These are phyloP conservation scores for Hypoxylon fragiforme DNA, from an alignment of 495 filamentous ascomycete genomes.

Conservation along the genomic window DNA sequence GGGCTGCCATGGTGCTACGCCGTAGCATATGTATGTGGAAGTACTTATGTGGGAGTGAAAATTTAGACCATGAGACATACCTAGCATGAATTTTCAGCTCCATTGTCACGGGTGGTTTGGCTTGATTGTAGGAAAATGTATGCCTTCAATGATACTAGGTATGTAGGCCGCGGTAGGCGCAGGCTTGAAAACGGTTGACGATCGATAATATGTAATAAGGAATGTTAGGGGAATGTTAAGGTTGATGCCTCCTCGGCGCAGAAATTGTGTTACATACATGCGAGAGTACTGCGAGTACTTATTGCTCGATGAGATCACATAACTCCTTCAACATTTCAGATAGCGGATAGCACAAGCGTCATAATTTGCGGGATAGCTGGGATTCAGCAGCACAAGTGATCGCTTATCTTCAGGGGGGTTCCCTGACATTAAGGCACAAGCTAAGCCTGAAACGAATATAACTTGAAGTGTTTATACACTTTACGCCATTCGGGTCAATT, in stretches of 20 bases:
- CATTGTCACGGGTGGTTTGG: too few species aligned
- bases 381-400: conserved; percentile 19
- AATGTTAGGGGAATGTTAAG: too few species aligned
- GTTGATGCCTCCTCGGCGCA: too few species aligned
- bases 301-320: conserved; percentile 41
- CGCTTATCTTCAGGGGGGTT: conserved; percentile 4
- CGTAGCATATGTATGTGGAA: neutral
- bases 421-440: conserved; percentile 10
- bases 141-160: too few species aligned
- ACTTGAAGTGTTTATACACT: neutral
- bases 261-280: too few species aligned
- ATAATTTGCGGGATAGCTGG: conserved; percentile 25
- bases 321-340: conserved; percentile 18
- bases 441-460: conserved; percentile 27
- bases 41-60: too few species aligned
- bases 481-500: conserved; percentile 4
- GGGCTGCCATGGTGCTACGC: neutral
- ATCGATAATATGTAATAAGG: neutral
- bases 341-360: conserved; percentile 28
- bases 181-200: neutral
- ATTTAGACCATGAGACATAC: too few species aligned
- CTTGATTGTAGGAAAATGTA: too few species aligned
- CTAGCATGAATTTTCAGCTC: too few species aligned
- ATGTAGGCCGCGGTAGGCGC: too few species aligned
- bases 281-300: too few species aligned